These are phyloP conservation scores for Tanozyma kutaoensis DNA, from an alignment of 805 yeast species.

Conservation along the genomic window DNA sequence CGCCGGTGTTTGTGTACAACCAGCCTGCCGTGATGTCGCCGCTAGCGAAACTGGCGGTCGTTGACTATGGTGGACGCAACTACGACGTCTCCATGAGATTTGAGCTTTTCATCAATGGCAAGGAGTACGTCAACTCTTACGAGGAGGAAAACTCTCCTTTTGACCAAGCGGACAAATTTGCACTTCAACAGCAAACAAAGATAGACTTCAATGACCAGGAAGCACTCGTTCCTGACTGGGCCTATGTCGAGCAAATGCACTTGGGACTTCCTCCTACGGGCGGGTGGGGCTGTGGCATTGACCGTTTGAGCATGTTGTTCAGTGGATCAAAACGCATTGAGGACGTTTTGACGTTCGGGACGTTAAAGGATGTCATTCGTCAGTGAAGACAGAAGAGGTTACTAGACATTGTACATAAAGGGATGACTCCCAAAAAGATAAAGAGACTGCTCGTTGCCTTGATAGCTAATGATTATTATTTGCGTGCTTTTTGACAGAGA, in stretches of 20 bases:
- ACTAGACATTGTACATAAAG: not conserved
- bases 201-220: constrained; percentile 43
- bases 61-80: constrained; percentile 12
- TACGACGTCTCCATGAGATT: constrained; percentile 53
- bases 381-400: constrained; percentile 23
- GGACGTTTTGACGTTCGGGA: constrained; percentile 65
- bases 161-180: constrained; percentile 52
- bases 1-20: constrained; percentile 65
- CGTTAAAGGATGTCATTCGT: constrained; percentile 50
- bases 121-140: constrained; percentile 83
- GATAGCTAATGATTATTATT: too few species aligned
- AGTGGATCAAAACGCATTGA: constrained; percentile 56
- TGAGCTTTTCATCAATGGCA: constrained; percentile 70
- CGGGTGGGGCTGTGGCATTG: constrained; percentile 96
- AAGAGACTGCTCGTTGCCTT: too few species aligned
- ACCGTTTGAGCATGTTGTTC: constrained; percentile 72
- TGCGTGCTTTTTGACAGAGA: too few species aligned
- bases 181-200: constrained; percentile 38
- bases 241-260: constrained; percentile 66
- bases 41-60: constrained; percentile 52
- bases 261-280: constrained; percentile 97
- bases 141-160: constrained; percentile 92
- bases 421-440: too few species aligned
- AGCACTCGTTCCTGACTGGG: constrained; percentile 54
- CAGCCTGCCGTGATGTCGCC: constrained; percentile 86